Conservation (phyloP, 1,139 yeast species). For the Taphrina flavorubra region DNA sequence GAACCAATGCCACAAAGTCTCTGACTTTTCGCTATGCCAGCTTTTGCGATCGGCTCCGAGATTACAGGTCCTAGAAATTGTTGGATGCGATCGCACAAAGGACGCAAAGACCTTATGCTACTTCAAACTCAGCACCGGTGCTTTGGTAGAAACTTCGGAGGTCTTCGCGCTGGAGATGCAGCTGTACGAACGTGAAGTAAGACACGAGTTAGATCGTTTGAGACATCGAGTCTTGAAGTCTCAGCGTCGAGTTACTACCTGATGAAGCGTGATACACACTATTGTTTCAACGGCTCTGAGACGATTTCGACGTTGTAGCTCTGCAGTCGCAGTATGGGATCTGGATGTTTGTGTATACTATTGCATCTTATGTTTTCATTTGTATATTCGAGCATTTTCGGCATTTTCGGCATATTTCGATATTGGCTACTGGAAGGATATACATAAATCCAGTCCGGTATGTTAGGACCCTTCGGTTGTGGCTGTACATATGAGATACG, state of each 20-base stretch:
- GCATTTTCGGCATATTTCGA: no score
- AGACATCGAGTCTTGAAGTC: conserved; percentile 18
- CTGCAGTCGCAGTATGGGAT: no score
- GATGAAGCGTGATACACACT: not conserved
- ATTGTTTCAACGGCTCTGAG: no score
- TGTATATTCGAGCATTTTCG: no score
- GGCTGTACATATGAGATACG: no score
- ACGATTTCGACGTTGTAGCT: no score
- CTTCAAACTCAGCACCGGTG: conserved; percentile 56
- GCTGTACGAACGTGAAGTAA: conserved; percentile 16
- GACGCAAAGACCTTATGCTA: conserved; percentile 69
- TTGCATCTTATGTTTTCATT: no score
- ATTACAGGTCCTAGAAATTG: conserved; percentile 76
- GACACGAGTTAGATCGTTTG: conserved; percentile 9
- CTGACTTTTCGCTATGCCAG: conserved; percentile 70
- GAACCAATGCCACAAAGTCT: conserved; percentile 71
- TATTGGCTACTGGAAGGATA: no score
- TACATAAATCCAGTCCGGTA: no score
- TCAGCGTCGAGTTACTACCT: conserved; percentile 15
- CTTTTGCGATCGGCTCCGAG: conserved; percentile 65
- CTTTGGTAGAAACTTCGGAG: conserved; percentile 35
- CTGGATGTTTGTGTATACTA: no score
- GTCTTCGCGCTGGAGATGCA: conserved; percentile 25
- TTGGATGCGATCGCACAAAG: conserved; percentile 65
- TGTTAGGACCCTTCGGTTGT: no score